phyloP scores from a whole-genome alignment of 129 eudicot species.

The Artemisia annua region DNA sequence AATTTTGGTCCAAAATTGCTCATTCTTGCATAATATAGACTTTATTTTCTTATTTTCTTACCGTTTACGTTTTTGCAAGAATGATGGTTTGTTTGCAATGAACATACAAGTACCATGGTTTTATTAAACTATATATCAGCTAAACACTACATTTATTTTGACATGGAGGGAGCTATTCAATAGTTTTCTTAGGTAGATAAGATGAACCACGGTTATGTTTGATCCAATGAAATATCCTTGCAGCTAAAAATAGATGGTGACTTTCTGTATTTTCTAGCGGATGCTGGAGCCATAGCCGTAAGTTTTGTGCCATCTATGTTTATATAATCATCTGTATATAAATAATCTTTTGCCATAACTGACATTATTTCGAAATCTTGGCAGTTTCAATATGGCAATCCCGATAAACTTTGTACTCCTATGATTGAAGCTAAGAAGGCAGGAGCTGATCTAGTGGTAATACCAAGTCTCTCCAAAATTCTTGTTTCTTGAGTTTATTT shows the following conservation, averaged over 20 bases:
- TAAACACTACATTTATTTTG: background rate
- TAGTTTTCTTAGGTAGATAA: background rate
- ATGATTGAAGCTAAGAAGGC: slow-evolving; percentile 80
- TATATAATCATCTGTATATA: background rate
- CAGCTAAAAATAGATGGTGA: slow-evolving; percentile 87
- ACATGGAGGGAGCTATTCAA: background rate
- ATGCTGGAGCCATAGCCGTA: slow-evolving; percentile 94
- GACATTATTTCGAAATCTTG: slow-evolving; percentile 29
- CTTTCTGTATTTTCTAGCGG: slow-evolving; percentile 89
- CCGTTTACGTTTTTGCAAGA: background rate
- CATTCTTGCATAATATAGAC: background rate
- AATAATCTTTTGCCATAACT: slow-evolving; percentile 7
- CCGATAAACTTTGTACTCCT: slow-evolving; percentile 78
- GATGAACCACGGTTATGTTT: slow-evolving; percentile 12
- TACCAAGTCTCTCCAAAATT: slow-evolving; percentile 18
- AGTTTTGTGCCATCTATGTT: slow-evolving; percentile 7
- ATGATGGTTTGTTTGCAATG: background rate
- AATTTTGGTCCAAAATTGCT: background rate
- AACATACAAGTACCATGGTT: background rate
- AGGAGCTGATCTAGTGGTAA: slow-evolving; percentile 88
- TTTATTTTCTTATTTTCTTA: too few relatives aligned
- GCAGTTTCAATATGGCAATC: slow-evolving; percentile 97
- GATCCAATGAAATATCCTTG: slow-evolving; percentile 3
- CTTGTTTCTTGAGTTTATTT: slow-evolving; percentile 4
- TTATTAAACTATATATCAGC: background rate